These are phyloP conservation scores for Filobasidium uniguttulatum DNA, from an alignment of 1,284 basidiomycete species.

Conservation along the genomic window DNA sequence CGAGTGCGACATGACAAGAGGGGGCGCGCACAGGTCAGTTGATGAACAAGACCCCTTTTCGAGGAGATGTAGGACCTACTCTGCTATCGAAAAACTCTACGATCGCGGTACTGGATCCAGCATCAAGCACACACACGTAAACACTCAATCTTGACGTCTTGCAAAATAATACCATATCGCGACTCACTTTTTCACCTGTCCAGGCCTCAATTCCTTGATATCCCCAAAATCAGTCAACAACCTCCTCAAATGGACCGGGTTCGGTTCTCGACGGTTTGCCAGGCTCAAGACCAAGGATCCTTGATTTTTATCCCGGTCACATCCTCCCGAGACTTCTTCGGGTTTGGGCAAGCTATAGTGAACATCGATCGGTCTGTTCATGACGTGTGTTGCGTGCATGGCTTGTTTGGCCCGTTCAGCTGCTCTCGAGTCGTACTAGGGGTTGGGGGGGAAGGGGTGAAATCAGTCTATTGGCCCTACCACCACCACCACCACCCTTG, in stretches of 20 bases:
- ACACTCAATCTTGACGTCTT: slow-evolving; percentile 2
- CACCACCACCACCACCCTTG: not conserved
- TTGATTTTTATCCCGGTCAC: slow-evolving; percentile 77
- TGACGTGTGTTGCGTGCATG: slow-evolving; percentile 71
- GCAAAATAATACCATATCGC: not conserved
- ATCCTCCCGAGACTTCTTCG: slow-evolving; percentile 54
- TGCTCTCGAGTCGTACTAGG: slow-evolving; percentile 74
- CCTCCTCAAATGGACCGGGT: slow-evolving; percentile 66
- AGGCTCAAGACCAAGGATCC: slow-evolving; percentile 45
- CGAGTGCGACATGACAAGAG: slow-evolving; percentile 18
- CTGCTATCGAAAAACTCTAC: slow-evolving; percentile 81
- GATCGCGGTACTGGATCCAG: slow-evolving; percentile 51
- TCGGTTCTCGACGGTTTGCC: slow-evolving; percentile 50
- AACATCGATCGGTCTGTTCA: slow-evolving; percentile 86
- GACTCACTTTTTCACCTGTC: slow-evolving; percentile 55
- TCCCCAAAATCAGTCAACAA: slow-evolving; percentile 81
- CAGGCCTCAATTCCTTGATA: slow-evolving; percentile 60
- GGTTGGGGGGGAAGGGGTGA: slow-evolving; percentile 8
- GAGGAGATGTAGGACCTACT: slow-evolving; percentile 40
- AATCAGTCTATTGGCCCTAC: too few species aligned
- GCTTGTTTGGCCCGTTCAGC: slow-evolving; percentile 78
- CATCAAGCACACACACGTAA: slow-evolving; percentile 3
- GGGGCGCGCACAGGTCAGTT: slow-evolving; percentile 11
- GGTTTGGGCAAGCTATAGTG: slow-evolving; percentile 90
- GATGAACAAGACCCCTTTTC: slow-evolving; percentile 1